Evolutionary conservation across 2,329 filamentous ascomycete species (phyloP).

Genomic region (Aspergillus luchuensis): DNA sequence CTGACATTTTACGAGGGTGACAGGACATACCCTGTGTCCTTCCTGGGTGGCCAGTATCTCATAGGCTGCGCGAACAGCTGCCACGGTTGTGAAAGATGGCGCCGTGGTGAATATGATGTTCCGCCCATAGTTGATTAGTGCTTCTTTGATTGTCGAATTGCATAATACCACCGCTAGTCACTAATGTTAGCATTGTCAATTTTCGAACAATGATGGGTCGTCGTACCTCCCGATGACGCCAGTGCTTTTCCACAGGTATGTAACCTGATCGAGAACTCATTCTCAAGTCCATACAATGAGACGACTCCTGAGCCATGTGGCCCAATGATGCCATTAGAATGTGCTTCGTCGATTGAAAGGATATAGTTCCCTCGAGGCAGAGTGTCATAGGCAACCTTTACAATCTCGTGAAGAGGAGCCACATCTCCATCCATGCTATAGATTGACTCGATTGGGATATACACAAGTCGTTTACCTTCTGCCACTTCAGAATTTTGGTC

Average conservation of each 20-base stretch:
- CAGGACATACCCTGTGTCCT: constrained; percentile 13
- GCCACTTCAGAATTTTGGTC: constrained; percentile 3
- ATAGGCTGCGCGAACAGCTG: constrained; percentile 16
- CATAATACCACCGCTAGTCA: constrained; percentile 10
- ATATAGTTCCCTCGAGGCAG: constrained; percentile 27
- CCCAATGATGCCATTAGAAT: constrained; percentile 20
- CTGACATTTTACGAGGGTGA: neutral
- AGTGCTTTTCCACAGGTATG: constrained; percentile 34
- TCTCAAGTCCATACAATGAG: constrained; percentile 28
- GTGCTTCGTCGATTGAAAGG: constrained; percentile 24
- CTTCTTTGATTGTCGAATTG: constrained; percentile 14
- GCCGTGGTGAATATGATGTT: constrained; percentile 17
- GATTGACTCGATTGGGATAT: constrained; percentile 47
- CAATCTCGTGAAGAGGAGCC: constrained; percentile 24
- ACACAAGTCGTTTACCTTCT: constrained; percentile 30
- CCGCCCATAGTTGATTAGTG: constrained; percentile 16
- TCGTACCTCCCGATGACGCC: constrained; percentile 29
- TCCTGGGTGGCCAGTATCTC: constrained; percentile 11
- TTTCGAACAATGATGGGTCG: neutral
- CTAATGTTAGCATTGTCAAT: neutral
- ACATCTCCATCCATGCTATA: constrained; percentile 55
- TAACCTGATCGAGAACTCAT: constrained; percentile 29
- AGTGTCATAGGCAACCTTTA: constrained; percentile 17
- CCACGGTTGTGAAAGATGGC: constrained; percentile 14
- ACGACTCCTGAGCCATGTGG: constrained; percentile 24